phyloP scores from a whole-genome alignment of 139 green algal species.

The Deuterostichococcus epilithicus region DNA sequence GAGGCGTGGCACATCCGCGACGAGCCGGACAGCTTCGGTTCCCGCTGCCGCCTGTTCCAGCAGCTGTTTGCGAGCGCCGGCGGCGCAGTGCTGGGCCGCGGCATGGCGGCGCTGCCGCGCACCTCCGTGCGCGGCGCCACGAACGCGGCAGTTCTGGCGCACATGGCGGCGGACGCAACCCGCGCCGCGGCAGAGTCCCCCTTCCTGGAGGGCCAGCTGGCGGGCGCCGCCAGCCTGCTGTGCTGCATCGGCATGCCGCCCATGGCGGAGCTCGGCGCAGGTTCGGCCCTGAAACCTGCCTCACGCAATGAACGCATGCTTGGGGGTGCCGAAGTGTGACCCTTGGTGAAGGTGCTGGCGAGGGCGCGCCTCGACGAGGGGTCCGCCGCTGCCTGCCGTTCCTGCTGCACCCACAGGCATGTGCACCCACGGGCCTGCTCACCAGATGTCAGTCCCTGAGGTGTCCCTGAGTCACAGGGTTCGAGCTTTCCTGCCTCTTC shows the following conservation, averaged over 20 bases:
- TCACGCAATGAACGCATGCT: too few relatives aligned
- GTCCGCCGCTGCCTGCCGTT: too few relatives aligned
- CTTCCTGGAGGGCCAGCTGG: constrained; percentile 65
- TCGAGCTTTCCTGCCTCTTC: too few relatives aligned
- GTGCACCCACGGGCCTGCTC: too few relatives aligned
- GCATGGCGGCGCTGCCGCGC: constrained; percentile 51
- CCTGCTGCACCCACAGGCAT: too few relatives aligned
- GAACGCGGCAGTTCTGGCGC: constrained; percentile 25
- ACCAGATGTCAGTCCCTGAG: too few relatives aligned
- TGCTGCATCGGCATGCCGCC: constrained; percentile 67
- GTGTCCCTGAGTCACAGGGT: too few relatives aligned
- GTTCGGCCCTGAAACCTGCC: too few relatives aligned
- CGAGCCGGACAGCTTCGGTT: constrained; percentile 25
- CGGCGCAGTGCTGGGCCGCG: constrained; percentile 54
- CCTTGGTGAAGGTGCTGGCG: too few relatives aligned
- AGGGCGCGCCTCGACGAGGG: too few relatives aligned
- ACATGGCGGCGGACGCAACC: constrained; percentile 46
- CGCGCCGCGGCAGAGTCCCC: constrained; percentile 62
- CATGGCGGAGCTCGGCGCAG: constrained; percentile 12
- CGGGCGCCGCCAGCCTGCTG: constrained; percentile 49
- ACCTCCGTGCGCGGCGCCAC: constrained; percentile 32
- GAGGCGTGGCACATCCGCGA: constrained; percentile 76
- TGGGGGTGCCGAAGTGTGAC: too few relatives aligned
- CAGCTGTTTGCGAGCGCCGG: constrained; percentile 27
- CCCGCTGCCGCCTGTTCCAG: constrained; percentile 3